Evolutionary conservation across 176 grass and related monocot genomes (phyloP), one percentile per base, ranked within the genome.

Genomic region (Aegilops sharonensis): DNA sequence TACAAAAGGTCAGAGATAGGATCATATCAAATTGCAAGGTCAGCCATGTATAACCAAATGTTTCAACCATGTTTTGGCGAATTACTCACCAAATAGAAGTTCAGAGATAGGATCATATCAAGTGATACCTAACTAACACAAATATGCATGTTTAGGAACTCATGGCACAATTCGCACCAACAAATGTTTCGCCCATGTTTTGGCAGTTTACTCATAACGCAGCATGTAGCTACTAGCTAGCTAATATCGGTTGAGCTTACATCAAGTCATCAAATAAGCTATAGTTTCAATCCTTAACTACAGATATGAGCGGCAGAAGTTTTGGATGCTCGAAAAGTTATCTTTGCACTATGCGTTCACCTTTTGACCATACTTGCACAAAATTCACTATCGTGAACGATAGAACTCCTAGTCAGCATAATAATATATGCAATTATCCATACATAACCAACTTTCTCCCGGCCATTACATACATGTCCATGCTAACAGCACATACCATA

Each of bases 211-310:
- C 43, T 47, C 43, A 47, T 50, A 34, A 42, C n/a, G 2, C 36
- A 71, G 17, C 68, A 86, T 81, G 43, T 39, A 80, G 42, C 30
- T 48, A 85, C 31, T 39, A 80, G 42, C 30, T 48, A 85, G 20
- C 42, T 66, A 77, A 30, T 73, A 37, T 8, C 15, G 1, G 5
- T 25, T 21, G 34, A 74, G 14, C 5, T 14, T 39, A 87, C 25
- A 64, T 75, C 69, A 57, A 59, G 24, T 56, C 25, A 64, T 65
- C 69, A 57, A 59, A 35, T 68, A 40, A 50, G 48, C 17, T 75
- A 77, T 74, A 78, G 13, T 56, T 77, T 25, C 48, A 52, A 10
- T 54, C 8, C 59, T 25, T 64, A 76, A 66, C 61, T 66, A 54
- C n/a, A 65, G 9, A 77, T 78, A 54, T 5, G 3, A 31, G 30